Conservation (phyloP, 2,329 filamentous ascomycete genomes). For the Botrytis porri region DNA sequence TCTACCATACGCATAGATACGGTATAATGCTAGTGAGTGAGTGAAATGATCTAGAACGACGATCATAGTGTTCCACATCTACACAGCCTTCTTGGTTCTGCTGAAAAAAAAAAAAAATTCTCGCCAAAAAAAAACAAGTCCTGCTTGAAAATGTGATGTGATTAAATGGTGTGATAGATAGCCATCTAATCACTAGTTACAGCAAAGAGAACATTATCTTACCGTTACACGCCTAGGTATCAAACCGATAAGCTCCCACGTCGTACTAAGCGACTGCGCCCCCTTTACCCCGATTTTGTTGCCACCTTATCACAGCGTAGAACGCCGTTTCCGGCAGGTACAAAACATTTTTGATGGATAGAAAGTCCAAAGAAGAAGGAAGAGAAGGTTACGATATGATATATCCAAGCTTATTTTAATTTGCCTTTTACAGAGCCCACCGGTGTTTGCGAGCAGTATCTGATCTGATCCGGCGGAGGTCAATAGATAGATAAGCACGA, state of each 20-base stretch:
- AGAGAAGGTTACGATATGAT: background rate
- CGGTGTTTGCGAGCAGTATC: background rate
- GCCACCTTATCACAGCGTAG: background rate
- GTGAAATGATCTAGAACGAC: background rate
- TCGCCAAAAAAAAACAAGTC: background rate
- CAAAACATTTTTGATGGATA: background rate
- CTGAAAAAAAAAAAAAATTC: background rate
- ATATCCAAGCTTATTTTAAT: background rate
- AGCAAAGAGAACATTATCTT: background rate
- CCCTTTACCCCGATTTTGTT: background rate
- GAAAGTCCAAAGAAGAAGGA: background rate
- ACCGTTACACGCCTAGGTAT: background rate
- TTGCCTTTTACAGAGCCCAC: background rate
- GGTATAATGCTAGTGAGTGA: background rate
- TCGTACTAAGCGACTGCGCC: conserved; percentile 13
- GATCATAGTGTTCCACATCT: background rate
- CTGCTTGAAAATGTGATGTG: background rate
- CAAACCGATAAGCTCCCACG: background rate
- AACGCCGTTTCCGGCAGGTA: background rate
- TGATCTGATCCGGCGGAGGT: background rate
- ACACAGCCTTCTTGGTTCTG: background rate
- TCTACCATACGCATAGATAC: background rate
- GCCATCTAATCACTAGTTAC: background rate
- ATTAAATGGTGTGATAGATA: background rate
- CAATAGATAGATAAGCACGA: conserved; percentile 2